A percentile compares a stretch with the other conserved stretches of the same genome.
Conservation (phyloP, 495 filamentous ascomycete genomes). For the Sordaria brevicollis region DNA sequence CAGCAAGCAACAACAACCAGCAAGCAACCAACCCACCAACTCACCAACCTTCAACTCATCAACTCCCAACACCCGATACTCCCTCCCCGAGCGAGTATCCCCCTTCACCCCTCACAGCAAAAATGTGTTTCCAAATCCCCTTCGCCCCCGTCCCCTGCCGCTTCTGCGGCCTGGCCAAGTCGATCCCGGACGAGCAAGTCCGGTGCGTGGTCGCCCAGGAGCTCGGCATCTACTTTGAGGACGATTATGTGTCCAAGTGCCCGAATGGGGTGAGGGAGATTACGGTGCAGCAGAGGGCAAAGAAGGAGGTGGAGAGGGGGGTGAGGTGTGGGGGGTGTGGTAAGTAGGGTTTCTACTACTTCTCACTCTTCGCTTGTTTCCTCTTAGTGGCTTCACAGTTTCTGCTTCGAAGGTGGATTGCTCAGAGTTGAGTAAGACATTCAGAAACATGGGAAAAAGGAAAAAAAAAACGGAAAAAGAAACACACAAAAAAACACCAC, state of each 20-base stretch:
- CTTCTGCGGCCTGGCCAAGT: background rate
- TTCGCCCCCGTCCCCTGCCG: background rate
- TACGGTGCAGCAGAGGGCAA: background rate
- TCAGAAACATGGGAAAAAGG: too few species aligned
- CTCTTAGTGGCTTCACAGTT: too few species aligned
- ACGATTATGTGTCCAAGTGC: background rate
- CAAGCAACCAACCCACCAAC: too few species aligned
- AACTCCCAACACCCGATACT: background rate
- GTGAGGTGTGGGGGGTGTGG: background rate
- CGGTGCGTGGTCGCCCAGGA: background rate
- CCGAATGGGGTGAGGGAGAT: background rate
- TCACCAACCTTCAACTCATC: background rate
- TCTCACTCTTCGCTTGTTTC: too few species aligned
- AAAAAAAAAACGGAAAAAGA: too few species aligned
- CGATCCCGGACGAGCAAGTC: background rate
- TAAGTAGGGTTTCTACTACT: background rate
- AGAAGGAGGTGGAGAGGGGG: background rate
- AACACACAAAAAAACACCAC: too few species aligned
- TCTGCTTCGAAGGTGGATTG: too few species aligned
- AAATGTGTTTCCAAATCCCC: background rate
- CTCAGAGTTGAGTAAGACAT: too few species aligned
- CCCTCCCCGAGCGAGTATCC: background rate
- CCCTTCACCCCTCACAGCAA: background rate
- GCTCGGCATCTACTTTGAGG: background rate
- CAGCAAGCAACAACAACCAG: too few species aligned